Conservation (phyloP, 1,284 basidiomycete genomes). For the Leccinum subrobustum region DNA sequence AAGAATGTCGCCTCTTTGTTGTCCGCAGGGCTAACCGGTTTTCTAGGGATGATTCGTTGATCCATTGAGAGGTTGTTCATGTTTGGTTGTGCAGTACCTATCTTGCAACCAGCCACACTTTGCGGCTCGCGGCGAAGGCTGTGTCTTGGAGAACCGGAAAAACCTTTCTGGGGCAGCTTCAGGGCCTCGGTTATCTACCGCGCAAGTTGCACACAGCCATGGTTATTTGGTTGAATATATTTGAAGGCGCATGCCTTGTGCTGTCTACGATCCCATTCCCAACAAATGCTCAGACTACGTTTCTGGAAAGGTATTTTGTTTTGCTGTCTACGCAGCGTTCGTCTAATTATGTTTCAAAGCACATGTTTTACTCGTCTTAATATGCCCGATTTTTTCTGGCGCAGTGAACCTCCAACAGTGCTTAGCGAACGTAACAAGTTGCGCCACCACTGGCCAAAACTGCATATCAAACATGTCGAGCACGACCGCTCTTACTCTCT, state of each 20-base stretch:
- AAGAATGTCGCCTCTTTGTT: not conserved
- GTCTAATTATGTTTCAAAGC: constrained; percentile 14
- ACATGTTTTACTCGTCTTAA: not conserved
- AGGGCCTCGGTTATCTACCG: not conserved
- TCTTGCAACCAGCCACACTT: not conserved
- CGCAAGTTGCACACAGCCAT: not conserved
- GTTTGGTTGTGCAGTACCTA: not conserved
- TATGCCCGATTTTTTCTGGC: not conserved
- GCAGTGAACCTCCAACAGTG: constrained; percentile 14
- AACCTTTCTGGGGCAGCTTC: not conserved
- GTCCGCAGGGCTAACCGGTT: not conserved
- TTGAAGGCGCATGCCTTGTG: not conserved
- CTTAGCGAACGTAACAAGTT: constrained; percentile 7
- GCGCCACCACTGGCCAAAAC: constrained; percentile 3
- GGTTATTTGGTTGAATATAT: not conserved
- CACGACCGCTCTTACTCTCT: constrained; percentile 14
- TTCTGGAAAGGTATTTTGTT: constrained; percentile 5
- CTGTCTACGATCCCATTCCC: not conserved
- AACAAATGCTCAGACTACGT: constrained; percentile 4
- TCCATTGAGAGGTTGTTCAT: not conserved
- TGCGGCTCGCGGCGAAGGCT: not conserved
- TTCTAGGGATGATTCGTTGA: not conserved
- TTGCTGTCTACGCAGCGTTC: not conserved
- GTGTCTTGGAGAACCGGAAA: not conserved
- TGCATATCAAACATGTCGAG: constrained; percentile 17